phyloP scores from a whole-genome alignment of 108 stramenopile genomes.

The Asterionellopsis glacialis region DNA sequence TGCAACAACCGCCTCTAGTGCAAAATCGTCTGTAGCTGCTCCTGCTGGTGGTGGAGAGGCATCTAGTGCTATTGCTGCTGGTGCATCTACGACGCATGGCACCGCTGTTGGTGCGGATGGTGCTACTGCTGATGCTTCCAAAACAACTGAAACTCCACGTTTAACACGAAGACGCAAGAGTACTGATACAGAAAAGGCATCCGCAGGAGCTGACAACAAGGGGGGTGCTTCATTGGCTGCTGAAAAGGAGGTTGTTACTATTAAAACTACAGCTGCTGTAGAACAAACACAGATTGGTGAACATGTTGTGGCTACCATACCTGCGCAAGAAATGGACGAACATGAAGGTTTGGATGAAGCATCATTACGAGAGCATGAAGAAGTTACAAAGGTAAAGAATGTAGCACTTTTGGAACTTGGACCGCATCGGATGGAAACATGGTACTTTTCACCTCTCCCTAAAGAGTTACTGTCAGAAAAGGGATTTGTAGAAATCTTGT shows the following conservation, averaged over 20 bases:
- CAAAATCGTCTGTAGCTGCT: background rate
- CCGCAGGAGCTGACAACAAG: background rate
- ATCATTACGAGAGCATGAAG: slow-evolving; percentile 94
- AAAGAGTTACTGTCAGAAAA: slow-evolving; percentile 84
- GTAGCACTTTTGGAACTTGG: slow-evolving; percentile 90
- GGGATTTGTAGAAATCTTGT: slow-evolving; percentile 87
- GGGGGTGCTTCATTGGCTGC: slow-evolving; percentile 14
- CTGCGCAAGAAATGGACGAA: slow-evolving; percentile 91
- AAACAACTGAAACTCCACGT: slow-evolving; percentile 11
- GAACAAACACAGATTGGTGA: slow-evolving; percentile 62
- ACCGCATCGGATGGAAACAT: slow-evolving; percentile 89
- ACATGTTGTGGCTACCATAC: slow-evolving; percentile 70
- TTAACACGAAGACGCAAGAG: slow-evolving; percentile 16
- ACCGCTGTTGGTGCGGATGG: background rate
- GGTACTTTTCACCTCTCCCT: slow-evolving; percentile 98
- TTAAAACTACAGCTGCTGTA: slow-evolving; percentile 36
- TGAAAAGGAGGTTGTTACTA: slow-evolving; percentile 36
- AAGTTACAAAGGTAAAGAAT: slow-evolving; percentile 98
- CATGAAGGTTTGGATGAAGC: slow-evolving; percentile 98
- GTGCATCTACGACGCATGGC: slow-evolving; percentile 3
- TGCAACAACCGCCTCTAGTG: slow-evolving; percentile 1
- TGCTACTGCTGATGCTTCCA: background rate
- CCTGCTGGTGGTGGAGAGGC: background rate
- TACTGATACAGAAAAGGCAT: background rate
- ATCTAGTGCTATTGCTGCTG: background rate